Base-by-base conservation (phyloP, 148 eudicot genomes). In the Camellia sinensis region DNA sequence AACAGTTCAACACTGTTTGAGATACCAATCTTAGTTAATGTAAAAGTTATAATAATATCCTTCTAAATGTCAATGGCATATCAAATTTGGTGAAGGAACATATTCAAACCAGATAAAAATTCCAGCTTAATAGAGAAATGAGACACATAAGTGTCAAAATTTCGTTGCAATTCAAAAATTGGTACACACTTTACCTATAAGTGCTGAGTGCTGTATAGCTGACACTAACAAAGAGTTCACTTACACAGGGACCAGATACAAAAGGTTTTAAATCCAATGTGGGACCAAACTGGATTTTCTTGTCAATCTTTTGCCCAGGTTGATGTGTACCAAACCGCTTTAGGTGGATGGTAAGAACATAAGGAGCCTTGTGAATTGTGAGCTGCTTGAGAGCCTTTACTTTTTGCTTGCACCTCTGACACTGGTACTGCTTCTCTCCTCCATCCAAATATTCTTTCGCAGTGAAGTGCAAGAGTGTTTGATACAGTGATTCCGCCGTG, bases 321-420 rank as follows among this genome's bases (percentile, higher is more conserved):
- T 84, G 82, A 85, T 88, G 87, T 18, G 91, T 82, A 50, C 93
- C 87, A 85, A 96, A 96, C 63, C 99, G 92, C 89, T 96, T 96
- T 71, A 96, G 83, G 86, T 96, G 99, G 60, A 92, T 83, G 41
- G 93, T 79, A 59, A 96, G 95, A 67, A 92, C 98, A 87, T 87
- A 80, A 19, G 99, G 99, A 73, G 98, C 92, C 83, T 91, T 88
- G 83, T 90, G 68, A 67, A 96, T 81, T 15, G 98, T 91, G 29
- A 96, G 95, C 86, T 92, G 93, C 83, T 96, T 96, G 73, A 90
- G 87, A 45, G 99, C 99, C 87, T 64, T 90, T 18, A 96, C 99
- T 86, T 96, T 96, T 77, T 94, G 92, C 80, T 89, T 96, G 91
- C 99, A 96, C 73, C 79, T 86, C 74, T 94, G 87, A 82, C 99